Percentiles rank a stretch among this genome's conserved stretches.
phyloP scores from a whole-genome alignment of 768 basidiomycete genomes.

The Tulasnella sp. region DNA sequence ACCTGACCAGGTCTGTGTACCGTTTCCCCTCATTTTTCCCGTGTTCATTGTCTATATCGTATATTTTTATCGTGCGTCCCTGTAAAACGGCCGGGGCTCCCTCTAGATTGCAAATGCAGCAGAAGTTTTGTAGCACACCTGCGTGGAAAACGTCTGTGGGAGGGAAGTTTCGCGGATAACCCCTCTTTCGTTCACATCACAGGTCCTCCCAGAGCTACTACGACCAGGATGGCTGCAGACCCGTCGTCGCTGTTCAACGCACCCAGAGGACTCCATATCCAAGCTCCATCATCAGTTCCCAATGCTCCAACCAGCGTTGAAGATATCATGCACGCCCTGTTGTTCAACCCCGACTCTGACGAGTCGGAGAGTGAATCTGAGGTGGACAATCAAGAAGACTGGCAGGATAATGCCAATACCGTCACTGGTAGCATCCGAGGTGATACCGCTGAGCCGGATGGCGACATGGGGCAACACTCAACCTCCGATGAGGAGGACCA shows the following conservation, averaged over 20 bases:
- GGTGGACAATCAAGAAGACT: not conserved
- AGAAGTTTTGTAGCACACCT: not conserved
- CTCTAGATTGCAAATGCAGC: not conserved
- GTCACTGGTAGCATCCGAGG: not conserved
- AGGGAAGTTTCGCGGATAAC: not conserved
- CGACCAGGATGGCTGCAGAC: not conserved
- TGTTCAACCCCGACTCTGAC: not conserved
- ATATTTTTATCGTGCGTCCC: not conserved
- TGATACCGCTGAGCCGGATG: not conserved
- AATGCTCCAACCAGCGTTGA: not conserved
- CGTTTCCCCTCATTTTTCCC: not conserved
- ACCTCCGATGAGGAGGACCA: not conserved
- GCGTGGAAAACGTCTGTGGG: not conserved
- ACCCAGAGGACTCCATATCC: not conserved
- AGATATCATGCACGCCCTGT: not conserved
- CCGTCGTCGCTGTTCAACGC: not conserved
- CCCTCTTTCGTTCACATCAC: not conserved
- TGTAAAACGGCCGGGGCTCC: not conserved
- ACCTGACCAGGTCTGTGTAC: not conserved
- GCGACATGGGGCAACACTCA: not conserved
- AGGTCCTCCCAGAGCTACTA: not conserved
- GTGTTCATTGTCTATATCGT: not conserved
- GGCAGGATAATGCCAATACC: not conserved
- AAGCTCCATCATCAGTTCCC: not conserved
- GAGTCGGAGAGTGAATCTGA: not conserved